Percentiles rank a stretch among this genome's conserved stretches.
phyloP scores from a whole-genome alignment of 495 filamentous ascomycete species.

The Hyphodiscus hymeniophilus region DNA sequence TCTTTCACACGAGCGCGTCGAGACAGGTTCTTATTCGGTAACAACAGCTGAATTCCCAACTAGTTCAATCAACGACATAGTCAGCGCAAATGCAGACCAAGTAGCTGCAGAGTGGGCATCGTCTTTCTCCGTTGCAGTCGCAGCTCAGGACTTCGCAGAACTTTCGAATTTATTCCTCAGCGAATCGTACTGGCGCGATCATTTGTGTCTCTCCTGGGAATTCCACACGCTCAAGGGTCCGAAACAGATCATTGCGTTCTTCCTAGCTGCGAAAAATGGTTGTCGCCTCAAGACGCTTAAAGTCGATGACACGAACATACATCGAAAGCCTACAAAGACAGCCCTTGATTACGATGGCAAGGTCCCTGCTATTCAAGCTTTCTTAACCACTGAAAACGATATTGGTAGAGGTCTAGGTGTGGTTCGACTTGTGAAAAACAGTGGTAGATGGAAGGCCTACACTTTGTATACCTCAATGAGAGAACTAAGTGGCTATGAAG shows the following conservation, averaged over 20 bases:
- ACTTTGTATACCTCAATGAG: conserved; percentile 45
- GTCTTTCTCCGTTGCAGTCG: no score
- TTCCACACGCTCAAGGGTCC: conserved; percentile 8
- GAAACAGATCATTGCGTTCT: conserved; percentile 6
- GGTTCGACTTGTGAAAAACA: conserved; percentile 36
- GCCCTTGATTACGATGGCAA: conserved; percentile 7
- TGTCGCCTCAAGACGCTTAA: conserved; percentile 8
- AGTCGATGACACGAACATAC: conserved; percentile 5
- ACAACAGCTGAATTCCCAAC: no score
- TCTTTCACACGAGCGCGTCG: no score
- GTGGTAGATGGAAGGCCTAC: conserved; percentile 45
- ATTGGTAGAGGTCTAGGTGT: conserved; percentile 43
- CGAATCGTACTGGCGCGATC: conserved; percentile 13
- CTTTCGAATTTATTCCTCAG: conserved; percentile 8
- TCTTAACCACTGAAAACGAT: conserved; percentile 25
- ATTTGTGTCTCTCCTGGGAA: conserved; percentile 15
- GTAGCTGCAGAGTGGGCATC: no score
- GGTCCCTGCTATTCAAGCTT: conserved; percentile 12
- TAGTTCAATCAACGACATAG: no score
- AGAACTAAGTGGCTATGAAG: conserved; percentile 40
- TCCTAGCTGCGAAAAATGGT: neutral
- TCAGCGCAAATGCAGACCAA: no score
- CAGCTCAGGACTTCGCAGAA: no score
- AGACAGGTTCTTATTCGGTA: no score
- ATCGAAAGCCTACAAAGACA: conserved; percentile 3